Evolutionary conservation across 208 protist genomes (phyloP).

Genomic region (Herpetomonas samuelpessoai): DNA sequence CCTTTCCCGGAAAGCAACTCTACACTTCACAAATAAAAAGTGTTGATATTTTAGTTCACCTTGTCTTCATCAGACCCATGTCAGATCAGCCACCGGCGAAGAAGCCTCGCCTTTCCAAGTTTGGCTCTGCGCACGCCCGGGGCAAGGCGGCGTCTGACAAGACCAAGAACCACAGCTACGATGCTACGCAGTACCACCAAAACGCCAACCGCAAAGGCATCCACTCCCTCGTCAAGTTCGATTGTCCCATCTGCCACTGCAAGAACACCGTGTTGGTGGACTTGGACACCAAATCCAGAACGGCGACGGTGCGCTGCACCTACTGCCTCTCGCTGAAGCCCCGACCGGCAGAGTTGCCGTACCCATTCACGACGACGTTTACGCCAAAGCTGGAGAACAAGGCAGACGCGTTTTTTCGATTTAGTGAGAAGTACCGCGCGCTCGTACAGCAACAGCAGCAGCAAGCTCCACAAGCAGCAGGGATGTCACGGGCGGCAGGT

Average conservation of each 20-base stretch:
- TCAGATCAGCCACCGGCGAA: not conserved
- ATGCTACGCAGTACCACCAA: conserved; percentile 46
- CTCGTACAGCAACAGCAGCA: conserved; percentile 30
- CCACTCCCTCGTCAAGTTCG: conserved; percentile 59
- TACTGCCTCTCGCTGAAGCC: conserved; percentile 64
- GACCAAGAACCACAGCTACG: conserved; percentile 38
- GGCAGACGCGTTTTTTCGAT: conserved; percentile 83
- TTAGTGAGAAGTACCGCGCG: conserved; percentile 55
- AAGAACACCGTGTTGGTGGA: conserved; percentile 67
- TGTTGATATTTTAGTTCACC: no score
- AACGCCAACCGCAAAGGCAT: conserved; percentile 57
- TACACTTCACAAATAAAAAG: no score
- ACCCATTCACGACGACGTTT: conserved; percentile 58
- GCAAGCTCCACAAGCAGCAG: no score
- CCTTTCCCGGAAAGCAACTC: no score
- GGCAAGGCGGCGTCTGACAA: not conserved
- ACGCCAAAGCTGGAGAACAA: conserved; percentile 75
- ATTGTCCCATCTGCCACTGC: conserved; percentile 79
- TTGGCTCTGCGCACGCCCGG: not conserved
- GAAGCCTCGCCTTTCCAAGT: not conserved
- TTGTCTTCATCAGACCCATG: not conserved
- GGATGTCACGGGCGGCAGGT: not conserved
- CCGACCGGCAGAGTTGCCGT: conserved; percentile 62
- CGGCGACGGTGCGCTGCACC: conserved; percentile 62
- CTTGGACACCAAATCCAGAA: conserved; percentile 34